Evolutionary conservation across 352 stramenopile genomes (phyloP), one percentile per base, ranked within the genome.

Genomic region (Pythium folliculosum): DNA sequence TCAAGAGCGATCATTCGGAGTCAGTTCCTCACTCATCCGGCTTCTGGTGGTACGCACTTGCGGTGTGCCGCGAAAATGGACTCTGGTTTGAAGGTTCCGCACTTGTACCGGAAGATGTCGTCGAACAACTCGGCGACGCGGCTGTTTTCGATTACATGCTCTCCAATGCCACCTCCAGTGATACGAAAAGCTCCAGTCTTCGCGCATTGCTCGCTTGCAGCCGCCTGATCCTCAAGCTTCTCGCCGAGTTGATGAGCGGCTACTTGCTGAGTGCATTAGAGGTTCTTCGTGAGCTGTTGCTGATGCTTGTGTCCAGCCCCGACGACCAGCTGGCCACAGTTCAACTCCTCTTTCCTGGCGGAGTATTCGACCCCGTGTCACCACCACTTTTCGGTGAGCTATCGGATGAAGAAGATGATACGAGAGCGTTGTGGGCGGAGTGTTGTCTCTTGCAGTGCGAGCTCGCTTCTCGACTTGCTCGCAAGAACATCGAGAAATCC

Each of bases 221-320:
- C 49, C 77, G 73, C 32, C 58, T 56, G 7, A 53, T 90, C 30
- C 55, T 92, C 35, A 80, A 86, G 37, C 71, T 92, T 38, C 55
- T 81, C 22, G 73, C 86, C 1, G 81, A 91, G 30, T 45, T 79
- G 19, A 72, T 84, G 56, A 80, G 65, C 35, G 65, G 67, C 21
- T 90, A 80, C 44, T 73, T 90, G 21, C 69, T 91, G 44, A 85
- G 80, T 45, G 81, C 72, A 40, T 60, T 91, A 0, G 81, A 91
- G 45, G 67, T 59, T 13, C 13, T 73, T 17, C 61, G 56, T 23
- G 60, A 63, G 17, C 44, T 73, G 0, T 38, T 73, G 14, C 16
- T 25, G 16, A 19, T 5, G 1, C 50, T 69, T 1, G 22, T 16
- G 4, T 58, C 60, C 10, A 52, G 30, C 22, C 14, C 13, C 2